Evolutionary conservation across 2,329 filamentous ascomycete species (phyloP).

Genomic region (Coniella vitis): DNA sequence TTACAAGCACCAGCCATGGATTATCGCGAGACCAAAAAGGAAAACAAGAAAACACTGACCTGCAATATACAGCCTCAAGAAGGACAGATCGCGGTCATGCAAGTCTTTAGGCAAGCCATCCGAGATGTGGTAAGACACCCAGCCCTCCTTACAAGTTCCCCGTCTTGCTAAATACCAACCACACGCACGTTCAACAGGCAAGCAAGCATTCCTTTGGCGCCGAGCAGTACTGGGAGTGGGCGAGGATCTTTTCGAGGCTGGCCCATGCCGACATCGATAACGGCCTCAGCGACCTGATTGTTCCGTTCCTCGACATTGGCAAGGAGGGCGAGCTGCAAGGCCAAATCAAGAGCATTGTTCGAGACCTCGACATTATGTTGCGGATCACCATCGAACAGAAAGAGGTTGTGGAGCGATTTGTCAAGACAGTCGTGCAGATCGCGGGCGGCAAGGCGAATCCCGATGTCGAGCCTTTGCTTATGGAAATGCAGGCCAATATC

Average conservation of each 20-base stretch:
- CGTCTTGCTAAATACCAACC: background rate
- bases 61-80: slow-evolving; percentile 1
- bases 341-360: slow-evolving; percentile 40
- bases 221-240: slow-evolving; percentile 31
- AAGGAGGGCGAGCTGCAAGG: slow-evolving; percentile 34
- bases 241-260: slow-evolving; percentile 20
- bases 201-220: slow-evolving; percentile 33
- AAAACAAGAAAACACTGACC: background rate
- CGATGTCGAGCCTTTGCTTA: slow-evolving; percentile 2
- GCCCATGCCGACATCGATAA: slow-evolving; percentile 22
- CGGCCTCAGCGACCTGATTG: slow-evolving; percentile 12
- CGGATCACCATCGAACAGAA: slow-evolving; percentile 31
- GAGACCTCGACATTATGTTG: slow-evolving; percentile 41
- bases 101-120: slow-evolving; percentile 11
- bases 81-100: slow-evolving; percentile 7
- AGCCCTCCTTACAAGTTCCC: background rate
- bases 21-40: background rate
- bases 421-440: slow-evolving; percentile 18
- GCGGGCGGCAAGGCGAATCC: slow-evolving; percentile 15
- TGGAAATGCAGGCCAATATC: slow-evolving; percentile 23
- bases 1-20: no score
- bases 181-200: slow-evolving; percentile 19
- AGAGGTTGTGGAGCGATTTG: slow-evolving; percentile 25
- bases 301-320: slow-evolving; percentile 32
- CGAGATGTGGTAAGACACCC: slow-evolving; percentile 9